Evolutionary conservation across 768 basidiomycete genomes (phyloP), one percentile per base, ranked within the genome.

Genomic region (Mycena chlorophos): DNA sequence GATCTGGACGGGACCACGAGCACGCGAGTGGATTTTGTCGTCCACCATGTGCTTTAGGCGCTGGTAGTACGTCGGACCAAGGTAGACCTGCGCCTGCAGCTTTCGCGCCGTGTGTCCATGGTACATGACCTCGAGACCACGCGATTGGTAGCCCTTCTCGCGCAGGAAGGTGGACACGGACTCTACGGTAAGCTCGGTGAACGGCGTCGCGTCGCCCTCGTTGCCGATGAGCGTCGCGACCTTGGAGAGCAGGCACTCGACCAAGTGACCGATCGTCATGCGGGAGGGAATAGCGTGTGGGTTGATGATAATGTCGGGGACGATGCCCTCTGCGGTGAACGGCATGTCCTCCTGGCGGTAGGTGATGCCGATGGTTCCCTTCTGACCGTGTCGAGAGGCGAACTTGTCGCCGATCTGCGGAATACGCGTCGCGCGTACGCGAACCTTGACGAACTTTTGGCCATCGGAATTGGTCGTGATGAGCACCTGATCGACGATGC

Each of bases 291-390:
- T 99, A 66, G 97, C 97, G 71, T 99, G 97, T 34, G 97, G 97
- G 67, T 99, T 99, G 73, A 99, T 99, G 75, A 99, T 83, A 65
- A 99, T 81, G 71, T 99, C 97, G 10, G 97, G 97, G 1, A 91
- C 91, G 65, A 98, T 93, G 55, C 97, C 97, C 68, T 98, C 94
- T 2, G 88, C 86, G 2, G 94, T 96, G 77, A 98, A 99, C 27
- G 97, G 97, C 97, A 99, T 98, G 69, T 99, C 97, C 71, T 99
- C 97, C 71, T 98, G 97, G 49, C 97, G 92, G 69, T 99, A 99
- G 0, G 96, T 98, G 73, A 99, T 97, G 74, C 97, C 97, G 60
- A 98, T 96, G 10, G 97, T 99, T 73, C 97, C 97, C 78, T 99
- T 99, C 75, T 99, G 97, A 66, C 97, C 97, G 68, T 99, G 97